Evolutionary conservation across 2,329 filamentous ascomycete genomes (phyloP).

Genomic region (Dactylellina cionopaga): DNA sequence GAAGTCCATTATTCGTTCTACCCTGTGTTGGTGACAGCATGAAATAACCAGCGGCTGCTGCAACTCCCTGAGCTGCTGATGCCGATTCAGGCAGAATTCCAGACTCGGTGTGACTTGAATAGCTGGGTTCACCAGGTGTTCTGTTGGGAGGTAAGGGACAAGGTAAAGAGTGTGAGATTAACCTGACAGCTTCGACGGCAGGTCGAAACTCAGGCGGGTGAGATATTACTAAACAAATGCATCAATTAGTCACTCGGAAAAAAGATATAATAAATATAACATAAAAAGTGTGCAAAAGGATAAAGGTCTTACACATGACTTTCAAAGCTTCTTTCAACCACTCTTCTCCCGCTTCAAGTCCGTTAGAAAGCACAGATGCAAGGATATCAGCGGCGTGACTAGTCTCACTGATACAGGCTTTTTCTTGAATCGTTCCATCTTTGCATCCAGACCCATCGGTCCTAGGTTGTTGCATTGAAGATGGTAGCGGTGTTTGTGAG

Average conservation of each 20-base stretch:
- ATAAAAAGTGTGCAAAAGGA: neutral
- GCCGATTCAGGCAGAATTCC: slow-evolving; percentile 55
- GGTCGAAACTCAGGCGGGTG: slow-evolving; percentile 53
- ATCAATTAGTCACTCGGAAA: slow-evolving; percentile 1
- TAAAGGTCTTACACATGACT: slow-evolving; percentile 45
- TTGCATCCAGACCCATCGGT: slow-evolving; percentile 24
- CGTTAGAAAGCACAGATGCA: slow-evolving; percentile 40
- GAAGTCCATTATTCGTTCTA: slow-evolving; percentile 48
- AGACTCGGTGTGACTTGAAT: slow-evolving; percentile 49
- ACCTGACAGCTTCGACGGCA: slow-evolving; percentile 55
- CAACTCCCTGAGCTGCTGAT: slow-evolving; percentile 55
- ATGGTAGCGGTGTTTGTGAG: slow-evolving; percentile 19
- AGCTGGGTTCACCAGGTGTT: slow-evolving; percentile 46
- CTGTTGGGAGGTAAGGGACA: slow-evolving; percentile 55
- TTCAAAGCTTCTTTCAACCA: slow-evolving; percentile 46
- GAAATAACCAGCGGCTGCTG: slow-evolving; percentile 56
- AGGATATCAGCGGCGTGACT: slow-evolving; percentile 23
- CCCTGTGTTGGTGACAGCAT: slow-evolving; percentile 54
- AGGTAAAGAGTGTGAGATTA: slow-evolving; percentile 56
- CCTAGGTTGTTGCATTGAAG: slow-evolving; percentile 12
- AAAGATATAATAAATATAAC: neutral
- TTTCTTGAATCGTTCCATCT: slow-evolving; percentile 1
- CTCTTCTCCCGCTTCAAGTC: slow-evolving; percentile 39
- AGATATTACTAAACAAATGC: slow-evolving; percentile 29
- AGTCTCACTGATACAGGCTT: neutral